Conservation (phyloP, 192 early-diverging fungal species). For the Martensiomyces pterosporus region DNA sequence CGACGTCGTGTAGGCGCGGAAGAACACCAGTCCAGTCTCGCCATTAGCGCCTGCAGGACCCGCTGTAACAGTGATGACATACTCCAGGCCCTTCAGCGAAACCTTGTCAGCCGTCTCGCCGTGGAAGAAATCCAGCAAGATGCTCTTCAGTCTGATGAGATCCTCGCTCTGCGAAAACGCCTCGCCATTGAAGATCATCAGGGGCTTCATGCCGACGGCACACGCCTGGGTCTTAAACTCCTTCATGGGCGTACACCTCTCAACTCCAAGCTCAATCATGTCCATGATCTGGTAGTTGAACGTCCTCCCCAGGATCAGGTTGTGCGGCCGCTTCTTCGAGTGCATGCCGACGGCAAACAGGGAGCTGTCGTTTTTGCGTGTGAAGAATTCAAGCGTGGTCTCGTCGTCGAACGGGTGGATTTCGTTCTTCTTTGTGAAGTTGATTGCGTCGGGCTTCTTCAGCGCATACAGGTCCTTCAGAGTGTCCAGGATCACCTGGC, state of each 20-base stretch:
- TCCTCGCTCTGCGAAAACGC: constrained; percentile 69
- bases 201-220: constrained; percentile 82
- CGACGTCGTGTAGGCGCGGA: constrained; percentile 75
- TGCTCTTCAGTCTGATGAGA: constrained; percentile 72
- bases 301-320: constrained; percentile 83
- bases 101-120: constrained; percentile 73
- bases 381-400: constrained; percentile 85
- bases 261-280: constrained; percentile 91
- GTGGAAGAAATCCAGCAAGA: constrained; percentile 86
- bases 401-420: constrained; percentile 96
- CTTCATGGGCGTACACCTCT: constrained; percentile 62
- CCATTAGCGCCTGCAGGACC: constrained; percentile 57
- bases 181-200: constrained; percentile 88
- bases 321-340: constrained; percentile 95
- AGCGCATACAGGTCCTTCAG: constrained; percentile 88
- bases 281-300: constrained; percentile 94
- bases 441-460: constrained; percentile 83
- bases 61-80: constrained; percentile 82
- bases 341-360: constrained; percentile 88
- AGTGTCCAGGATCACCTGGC: constrained; percentile 75
- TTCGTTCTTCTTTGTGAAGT: constrained; percentile 92
- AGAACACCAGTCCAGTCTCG: constrained; percentile 63
- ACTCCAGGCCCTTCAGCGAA: constrained; percentile 82
- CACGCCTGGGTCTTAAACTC: constrained; percentile 71
- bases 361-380: constrained; percentile 93